These are phyloP conservation scores for Torulaspora microellipsoides DNA, from an alignment of 805 yeast genomes.

Conservation along the genomic window DNA sequence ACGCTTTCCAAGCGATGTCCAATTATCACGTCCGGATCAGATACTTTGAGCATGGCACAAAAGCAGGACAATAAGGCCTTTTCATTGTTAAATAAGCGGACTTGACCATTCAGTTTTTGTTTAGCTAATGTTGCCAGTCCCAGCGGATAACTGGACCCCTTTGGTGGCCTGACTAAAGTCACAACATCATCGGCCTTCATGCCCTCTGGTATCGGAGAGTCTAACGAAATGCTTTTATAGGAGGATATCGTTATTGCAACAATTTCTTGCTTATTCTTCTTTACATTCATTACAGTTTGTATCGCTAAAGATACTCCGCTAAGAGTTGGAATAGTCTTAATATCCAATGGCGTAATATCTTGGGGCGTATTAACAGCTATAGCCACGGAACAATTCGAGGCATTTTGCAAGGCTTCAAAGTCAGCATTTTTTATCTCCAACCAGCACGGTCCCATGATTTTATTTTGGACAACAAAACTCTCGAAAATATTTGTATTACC, in stretches of 20 bases:
- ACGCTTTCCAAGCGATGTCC: constrained; percentile 84
- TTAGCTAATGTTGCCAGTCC: constrained; percentile 64
- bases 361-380: constrained; percentile 50
- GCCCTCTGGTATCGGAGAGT: constrained; percentile 63
- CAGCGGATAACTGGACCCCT: constrained; percentile 66
- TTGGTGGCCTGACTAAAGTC: constrained; percentile 74
- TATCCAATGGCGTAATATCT: constrained; percentile 44
- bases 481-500: constrained; percentile 71
- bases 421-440: constrained; percentile 64
- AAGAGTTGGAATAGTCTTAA: constrained; percentile 56
- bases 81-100: constrained; percentile 67
- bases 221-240: constrained; percentile 65
- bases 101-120: constrained; percentile 40
- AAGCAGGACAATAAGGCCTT: constrained; percentile 68
- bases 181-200: constrained; percentile 55
- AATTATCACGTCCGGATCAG: constrained; percentile 88
- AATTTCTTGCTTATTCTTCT: constrained; percentile 76
- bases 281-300: constrained; percentile 74
- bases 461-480: constrained; percentile 73
- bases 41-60: constrained; percentile 60
- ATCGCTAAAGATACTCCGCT: constrained; percentile 71
- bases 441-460: constrained; percentile 98
- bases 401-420: constrained; percentile 51
- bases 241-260: constrained; percentile 77
- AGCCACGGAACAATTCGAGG: constrained; percentile 81